A percentile compares a stretch with the other conserved stretches of the same genome.
Conservation (phyloP, 495 filamentous ascomycete genomes). For the Aspergillus carlsbadensis region DNA sequence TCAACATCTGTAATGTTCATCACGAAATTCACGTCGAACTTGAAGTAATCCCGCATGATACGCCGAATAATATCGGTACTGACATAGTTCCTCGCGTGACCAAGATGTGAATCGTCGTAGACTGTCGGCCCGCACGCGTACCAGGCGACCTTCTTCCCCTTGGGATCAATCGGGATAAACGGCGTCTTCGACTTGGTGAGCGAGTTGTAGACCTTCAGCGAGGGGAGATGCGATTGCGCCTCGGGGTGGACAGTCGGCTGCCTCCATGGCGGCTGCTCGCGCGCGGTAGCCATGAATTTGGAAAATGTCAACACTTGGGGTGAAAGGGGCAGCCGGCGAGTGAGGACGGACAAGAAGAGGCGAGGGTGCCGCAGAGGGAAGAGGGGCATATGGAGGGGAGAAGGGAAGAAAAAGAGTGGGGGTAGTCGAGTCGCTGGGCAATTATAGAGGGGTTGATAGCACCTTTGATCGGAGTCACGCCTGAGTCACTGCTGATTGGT, state of each 20-base stretch:
- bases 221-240: slow-evolving; percentile 33
- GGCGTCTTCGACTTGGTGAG: slow-evolving; percentile 69
- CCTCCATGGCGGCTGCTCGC: slow-evolving; percentile 52
- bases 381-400: slow-evolving; percentile 29
- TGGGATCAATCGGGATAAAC: slow-evolving; percentile 71
- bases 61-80: slow-evolving; percentile 88
- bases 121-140: slow-evolving; percentile 93
- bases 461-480: not conserved
- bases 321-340: slow-evolving; percentile 10
- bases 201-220: slow-evolving; percentile 65
- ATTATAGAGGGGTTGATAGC: slow-evolving; percentile 20
- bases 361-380: slow-evolving; percentile 21
- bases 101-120: slow-evolving; percentile 87
- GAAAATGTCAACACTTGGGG: slow-evolving; percentile 15
- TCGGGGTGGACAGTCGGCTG: slow-evolving; percentile 35
- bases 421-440: not conserved
- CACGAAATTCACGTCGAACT: slow-evolving; percentile 83
- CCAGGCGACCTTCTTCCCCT: slow-evolving; percentile 72
- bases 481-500: not conserved
- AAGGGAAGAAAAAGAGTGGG: slow-evolving; percentile 5
- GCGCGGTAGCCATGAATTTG: slow-evolving; percentile 26
- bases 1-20: slow-evolving; percentile 97
- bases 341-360: not conserved
- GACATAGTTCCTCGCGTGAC: slow-evolving; percentile 93
- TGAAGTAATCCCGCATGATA: slow-evolving; percentile 83